phyloP scores from a whole-genome alignment of 1,139 yeast species.

The Diutina mesorugosa region DNA sequence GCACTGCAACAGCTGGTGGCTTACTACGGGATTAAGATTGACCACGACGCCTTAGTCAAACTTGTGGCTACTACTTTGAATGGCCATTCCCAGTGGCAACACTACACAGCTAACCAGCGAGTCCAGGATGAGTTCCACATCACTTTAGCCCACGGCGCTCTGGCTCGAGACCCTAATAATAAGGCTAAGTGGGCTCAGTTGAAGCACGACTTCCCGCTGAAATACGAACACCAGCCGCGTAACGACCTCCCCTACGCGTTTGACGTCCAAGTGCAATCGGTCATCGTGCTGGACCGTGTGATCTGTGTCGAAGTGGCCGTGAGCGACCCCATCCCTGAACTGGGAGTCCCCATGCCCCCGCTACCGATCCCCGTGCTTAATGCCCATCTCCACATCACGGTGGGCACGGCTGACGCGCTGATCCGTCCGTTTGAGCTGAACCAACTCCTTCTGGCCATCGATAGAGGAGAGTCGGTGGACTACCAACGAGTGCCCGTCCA shows the following conservation, averaged over 20 bases:
- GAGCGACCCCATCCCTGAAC: slow-evolving; percentile 5
- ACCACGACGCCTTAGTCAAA: slow-evolving; percentile 3
- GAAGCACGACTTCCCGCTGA: slow-evolving; percentile 6
- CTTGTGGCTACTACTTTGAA: slow-evolving; percentile 6
- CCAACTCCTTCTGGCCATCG: not conserved
- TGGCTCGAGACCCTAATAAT: slow-evolving; percentile 13
- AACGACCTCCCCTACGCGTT: slow-evolving; percentile 14
- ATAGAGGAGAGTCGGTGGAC: not conserved
- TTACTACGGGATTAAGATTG: slow-evolving; percentile 19
- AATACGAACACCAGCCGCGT: not conserved
- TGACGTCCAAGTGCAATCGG: slow-evolving; percentile 28
- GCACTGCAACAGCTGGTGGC: not conserved
- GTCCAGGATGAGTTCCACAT: slow-evolving; percentile 60
- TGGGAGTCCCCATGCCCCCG: slow-evolving; percentile 10
- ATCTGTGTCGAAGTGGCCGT: slow-evolving; percentile 41
- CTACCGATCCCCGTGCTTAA: slow-evolving; percentile 22
- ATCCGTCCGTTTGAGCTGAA: slow-evolving; percentile 2
- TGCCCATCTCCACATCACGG: slow-evolving; percentile 55
- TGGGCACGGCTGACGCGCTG: slow-evolving; percentile 41
- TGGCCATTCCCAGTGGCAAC: slow-evolving; percentile 16
- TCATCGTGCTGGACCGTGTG: slow-evolving; percentile 36
- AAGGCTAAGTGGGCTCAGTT: slow-evolving; percentile 10
- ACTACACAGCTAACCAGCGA: slow-evolving; percentile 16
- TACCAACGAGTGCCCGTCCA: not conserved
- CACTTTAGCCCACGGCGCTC: slow-evolving; percentile 49